Percentiles rank a stretch among this genome's conserved stretches.
phyloP scores from a whole-genome alignment of 2,329 filamentous ascomycete genomes.

The Colletotrichum sp. region DNA sequence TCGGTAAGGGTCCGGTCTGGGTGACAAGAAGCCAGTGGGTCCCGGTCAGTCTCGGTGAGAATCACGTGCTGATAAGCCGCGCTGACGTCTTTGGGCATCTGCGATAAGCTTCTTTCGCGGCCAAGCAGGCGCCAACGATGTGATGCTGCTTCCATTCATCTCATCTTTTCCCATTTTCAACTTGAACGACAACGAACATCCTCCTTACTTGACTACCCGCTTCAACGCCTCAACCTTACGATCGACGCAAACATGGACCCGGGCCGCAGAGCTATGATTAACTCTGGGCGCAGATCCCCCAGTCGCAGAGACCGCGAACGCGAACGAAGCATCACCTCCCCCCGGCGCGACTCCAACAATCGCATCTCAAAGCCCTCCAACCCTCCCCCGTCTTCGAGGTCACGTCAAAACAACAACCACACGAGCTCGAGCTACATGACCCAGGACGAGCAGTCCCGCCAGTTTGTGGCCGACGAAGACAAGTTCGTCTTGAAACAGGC shows the following conservation, averaged over 20 bases:
- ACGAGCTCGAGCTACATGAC: slow-evolving; percentile 56
- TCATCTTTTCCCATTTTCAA: not conserved
- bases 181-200: not conserved
- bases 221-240: not conserved
- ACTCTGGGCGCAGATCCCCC: slow-evolving; percentile 46
- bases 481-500: slow-evolving; percentile 94
- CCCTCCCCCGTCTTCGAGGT: slow-evolving; percentile 31
- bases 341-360: slow-evolving; percentile 58
- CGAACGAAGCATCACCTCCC: slow-evolving; percentile 56
- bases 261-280: slow-evolving; percentile 59
- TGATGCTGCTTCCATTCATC: not conserved
- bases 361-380: slow-evolving; percentile 60
- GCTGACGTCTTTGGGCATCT: not conserved
- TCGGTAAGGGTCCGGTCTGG: not conserved
- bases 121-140: not conserved
- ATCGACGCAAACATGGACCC: slow-evolving; percentile 53
- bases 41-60: fast-evolving
- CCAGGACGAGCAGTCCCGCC: slow-evolving; percentile 77
- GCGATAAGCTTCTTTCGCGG: not conserved
- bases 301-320: slow-evolving; percentile 27
- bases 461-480: slow-evolving; percentile 94
- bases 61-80: not conserved
- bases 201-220: not conserved
- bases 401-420: slow-evolving; percentile 27
- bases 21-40: too few relatives aligned